phyloP scores from a whole-genome alignment of 306 rosid species.

The Malus sylvestris region DNA sequence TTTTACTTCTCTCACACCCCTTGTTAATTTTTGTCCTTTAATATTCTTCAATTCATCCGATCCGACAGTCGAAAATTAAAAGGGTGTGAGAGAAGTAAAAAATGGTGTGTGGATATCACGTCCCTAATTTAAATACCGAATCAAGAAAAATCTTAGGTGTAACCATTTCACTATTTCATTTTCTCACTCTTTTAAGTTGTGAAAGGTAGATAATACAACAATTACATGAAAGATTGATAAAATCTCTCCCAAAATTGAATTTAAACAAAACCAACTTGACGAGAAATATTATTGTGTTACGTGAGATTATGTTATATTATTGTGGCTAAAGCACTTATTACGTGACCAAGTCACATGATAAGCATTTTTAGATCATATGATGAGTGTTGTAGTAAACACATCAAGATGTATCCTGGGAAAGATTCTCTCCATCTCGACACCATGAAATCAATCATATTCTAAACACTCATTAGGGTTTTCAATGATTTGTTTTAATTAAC shows the following conservation, averaged over 20 bases:
- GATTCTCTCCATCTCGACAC: slow-evolving; percentile 12
- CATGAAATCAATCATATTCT: slow-evolving; percentile 33
- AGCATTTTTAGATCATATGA: background rate
- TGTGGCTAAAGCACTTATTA: background rate
- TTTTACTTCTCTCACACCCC: too few species aligned
- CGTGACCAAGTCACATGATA: background rate
- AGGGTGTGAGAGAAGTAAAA: too few species aligned
- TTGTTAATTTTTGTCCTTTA: too few species aligned
- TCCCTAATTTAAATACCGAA: background rate
- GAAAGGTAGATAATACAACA: background rate
- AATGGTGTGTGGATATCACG: too few species aligned
- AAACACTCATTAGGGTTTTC: background rate
- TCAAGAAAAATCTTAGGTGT: too few species aligned
- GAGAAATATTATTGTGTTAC: too few species aligned
- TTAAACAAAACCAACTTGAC: background rate
- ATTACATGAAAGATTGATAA: too few species aligned
- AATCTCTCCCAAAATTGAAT: background rate
- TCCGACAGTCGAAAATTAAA: too few species aligned
- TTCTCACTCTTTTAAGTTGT: too few species aligned
- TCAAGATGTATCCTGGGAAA: background rate
- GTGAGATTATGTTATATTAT: background rate
- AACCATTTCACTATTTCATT: too few species aligned
- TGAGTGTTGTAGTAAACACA: background rate
- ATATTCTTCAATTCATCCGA: too few species aligned
- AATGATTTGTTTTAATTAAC: background rate